Percentiles rank a stretch among this genome's conserved stretches.
These are phyloP conservation scores for Beauveria sp. DNA, from an alignment of 2,329 filamentous ascomycete species.

Conservation along the genomic window DNA sequence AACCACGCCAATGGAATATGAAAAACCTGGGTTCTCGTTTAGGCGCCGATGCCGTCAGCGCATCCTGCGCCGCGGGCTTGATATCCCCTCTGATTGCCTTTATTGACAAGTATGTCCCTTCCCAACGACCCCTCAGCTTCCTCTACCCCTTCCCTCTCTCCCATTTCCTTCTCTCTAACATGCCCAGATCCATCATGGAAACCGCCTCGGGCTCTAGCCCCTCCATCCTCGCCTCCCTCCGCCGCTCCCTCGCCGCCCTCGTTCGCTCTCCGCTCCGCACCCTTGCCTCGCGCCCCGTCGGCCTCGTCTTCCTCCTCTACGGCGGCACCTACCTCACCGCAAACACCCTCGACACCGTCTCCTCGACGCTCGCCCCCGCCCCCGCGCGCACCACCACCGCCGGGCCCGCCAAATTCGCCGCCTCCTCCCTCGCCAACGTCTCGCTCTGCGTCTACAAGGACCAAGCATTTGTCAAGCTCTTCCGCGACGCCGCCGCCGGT, in stretches of 20 bases:
- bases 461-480: slow-evolving; percentile 74
- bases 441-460: slow-evolving; percentile 85
- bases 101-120: slow-evolving; percentile 64
- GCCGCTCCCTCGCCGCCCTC: slow-evolving; percentile 48
- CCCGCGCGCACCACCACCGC: slow-evolving; percentile 59
- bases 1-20: slow-evolving; percentile 58
- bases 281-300: slow-evolving; percentile 58
- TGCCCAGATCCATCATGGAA: slow-evolving; percentile 64
- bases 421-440: slow-evolving; percentile 76
- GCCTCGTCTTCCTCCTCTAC: slow-evolving; percentile 68
- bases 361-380: slow-evolving; percentile 53
- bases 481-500: slow-evolving; percentile 51
- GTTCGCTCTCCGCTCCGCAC: slow-evolving; percentile 52
- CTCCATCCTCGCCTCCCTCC: slow-evolving; percentile 52
- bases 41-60: slow-evolving; percentile 60
- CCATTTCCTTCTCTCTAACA: slow-evolving; percentile 7
- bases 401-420: slow-evolving; percentile 72
- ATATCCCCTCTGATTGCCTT: slow-evolving; percentile 81
- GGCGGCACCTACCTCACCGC: slow-evolving; percentile 84
- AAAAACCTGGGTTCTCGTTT: slow-evolving; percentile 60
- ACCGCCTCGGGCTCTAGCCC: slow-evolving; percentile 62
- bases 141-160: not conserved
- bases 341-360: slow-evolving; percentile 75
- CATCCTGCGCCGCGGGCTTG: slow-evolving; percentile 62
- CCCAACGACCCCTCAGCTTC: too few species aligned